Evolutionary conservation across 2,329 filamentous ascomycete species (phyloP), one percentile per base, ranked within the genome.

Genomic region (Polytolypa hystricis): DNA sequence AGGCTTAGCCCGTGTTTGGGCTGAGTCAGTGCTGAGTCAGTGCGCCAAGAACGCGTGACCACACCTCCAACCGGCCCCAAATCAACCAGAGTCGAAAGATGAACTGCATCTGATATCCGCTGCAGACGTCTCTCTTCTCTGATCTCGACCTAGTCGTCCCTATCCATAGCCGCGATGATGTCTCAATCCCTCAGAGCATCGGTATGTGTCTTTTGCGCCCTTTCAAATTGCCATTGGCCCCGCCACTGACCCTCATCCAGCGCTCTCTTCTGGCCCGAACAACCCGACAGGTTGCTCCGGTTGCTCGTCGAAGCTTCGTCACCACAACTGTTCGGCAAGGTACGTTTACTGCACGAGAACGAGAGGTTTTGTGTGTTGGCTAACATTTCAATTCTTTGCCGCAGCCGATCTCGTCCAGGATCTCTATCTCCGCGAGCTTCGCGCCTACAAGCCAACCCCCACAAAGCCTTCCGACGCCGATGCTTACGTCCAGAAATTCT

Each of bases 341-440:
- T 78, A 69, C 56, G 60, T 33, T 65, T 58, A 63, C 64, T 56
- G 60, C 12, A 14, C 12, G 14, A 7, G 21, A 25, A 25, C n/a
- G 7, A n/a, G 7, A 7, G 7, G 7, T 12, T 8, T 25, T 31
- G 9, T 18, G 17, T 14, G 11, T 12, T 31, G 8, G 19, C 35
- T 37, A n/a, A 37, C 15, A n/a, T 21, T 20, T 31, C 39, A 16
- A 35, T 39, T 27, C 33, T 33, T 31, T 40, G n/a, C 36, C 47
- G 25, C 59, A 96, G 91, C 84, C 77, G 91, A 98, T 66, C 78
- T 94, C 56, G 84, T 98, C 54, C 91, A 96, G 69, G 89, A 96
- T 62, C 77, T 98, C 59, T 98, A 98, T 74, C 79, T 98, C 53
- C 82, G 81, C 65, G 87, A 96, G 69, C 79, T 98, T 60, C 91